Evolutionary conservation across 2,329 filamentous ascomycete genomes (phyloP).

Genomic region (Fusarium sp.): DNA sequence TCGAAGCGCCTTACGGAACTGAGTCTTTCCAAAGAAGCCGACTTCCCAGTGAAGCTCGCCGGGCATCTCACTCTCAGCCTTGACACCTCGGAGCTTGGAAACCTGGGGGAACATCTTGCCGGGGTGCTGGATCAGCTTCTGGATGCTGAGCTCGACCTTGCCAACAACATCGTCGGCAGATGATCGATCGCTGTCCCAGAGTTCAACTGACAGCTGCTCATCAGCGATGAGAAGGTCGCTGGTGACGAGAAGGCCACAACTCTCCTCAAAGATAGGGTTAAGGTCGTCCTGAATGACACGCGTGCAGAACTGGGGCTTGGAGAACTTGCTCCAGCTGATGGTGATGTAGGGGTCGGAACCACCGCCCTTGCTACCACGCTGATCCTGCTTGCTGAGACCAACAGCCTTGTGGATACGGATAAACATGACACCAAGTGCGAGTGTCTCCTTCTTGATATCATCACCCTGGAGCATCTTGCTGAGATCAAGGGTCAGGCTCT

Average conservation of each 20-base stretch:
- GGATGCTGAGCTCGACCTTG: slow-evolving; percentile 92
- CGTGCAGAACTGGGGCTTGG: slow-evolving; percentile 97
- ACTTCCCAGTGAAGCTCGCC: slow-evolving; percentile 97
- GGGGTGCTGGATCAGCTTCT: slow-evolving; percentile 92
- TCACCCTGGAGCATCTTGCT: slow-evolving; percentile 92
- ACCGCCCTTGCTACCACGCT: slow-evolving; percentile 82
- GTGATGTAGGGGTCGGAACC: slow-evolving; percentile 97
- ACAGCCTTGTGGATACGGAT: slow-evolving; percentile 90
- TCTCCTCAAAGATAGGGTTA: slow-evolving; percentile 93
- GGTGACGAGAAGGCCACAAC: slow-evolving; percentile 85
- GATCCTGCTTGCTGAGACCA: slow-evolving; percentile 92
- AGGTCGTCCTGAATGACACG: slow-evolving; percentile 95
- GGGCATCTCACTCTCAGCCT: slow-evolving; percentile 88
- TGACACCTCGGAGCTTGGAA: slow-evolving; percentile 84
- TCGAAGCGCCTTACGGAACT: slow-evolving; percentile 84
- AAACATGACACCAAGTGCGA: slow-evolving; percentile 90
- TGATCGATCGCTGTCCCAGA: slow-evolving; percentile 95
- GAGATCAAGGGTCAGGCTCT: slow-evolving; percentile 92
- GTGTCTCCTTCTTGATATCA: slow-evolving; percentile 88
- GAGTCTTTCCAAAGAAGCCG: slow-evolving; percentile 92
- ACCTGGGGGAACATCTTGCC: slow-evolving; percentile 92
- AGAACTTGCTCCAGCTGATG: slow-evolving; percentile 93
- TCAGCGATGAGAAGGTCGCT: slow-evolving; percentile 92
- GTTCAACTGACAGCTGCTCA: slow-evolving; percentile 91
- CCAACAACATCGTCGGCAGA: slow-evolving; percentile 96